A percentile compares a stretch with the other conserved stretches of the same genome.
These are phyloP conservation scores for Fraxinus greggii DNA, from an alignment of 305 asterid genomes.

Conservation along the genomic window DNA sequence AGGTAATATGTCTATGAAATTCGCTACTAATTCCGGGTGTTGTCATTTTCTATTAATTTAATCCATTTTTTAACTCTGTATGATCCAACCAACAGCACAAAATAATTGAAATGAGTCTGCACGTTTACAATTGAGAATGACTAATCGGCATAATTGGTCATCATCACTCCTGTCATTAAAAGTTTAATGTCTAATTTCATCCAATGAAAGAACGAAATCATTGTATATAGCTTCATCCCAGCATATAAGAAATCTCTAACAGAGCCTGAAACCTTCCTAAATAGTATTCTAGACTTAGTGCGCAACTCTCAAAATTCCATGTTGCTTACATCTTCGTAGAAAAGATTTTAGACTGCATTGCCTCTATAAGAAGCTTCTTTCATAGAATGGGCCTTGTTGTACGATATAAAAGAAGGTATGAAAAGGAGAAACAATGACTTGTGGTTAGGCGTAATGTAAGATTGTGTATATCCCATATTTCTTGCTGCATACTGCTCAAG, in stretches of 20 bases:
- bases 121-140: not conserved
- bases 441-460: not conserved
- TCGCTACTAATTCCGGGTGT: not conserved
- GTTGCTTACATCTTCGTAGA: not conserved
- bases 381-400: not conserved
- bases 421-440: not conserved
- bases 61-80: not conserved
- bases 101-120: not conserved
- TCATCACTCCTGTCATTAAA: not conserved
- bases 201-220: not conserved
- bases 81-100: not conserved
- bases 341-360: not conserved
- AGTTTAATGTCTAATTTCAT: not conserved
- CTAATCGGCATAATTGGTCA: not conserved
- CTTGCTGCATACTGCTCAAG: not conserved
- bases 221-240: not conserved
- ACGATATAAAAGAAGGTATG: not conserved
- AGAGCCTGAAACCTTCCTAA: not conserved
- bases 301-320: not conserved
- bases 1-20: slow-evolving; percentile 32
- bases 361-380: not conserved
- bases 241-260: not conserved
- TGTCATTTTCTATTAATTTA: not conserved
- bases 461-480: not conserved
- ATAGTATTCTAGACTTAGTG: not conserved